Base-by-base conservation (phyloP, 208 protist genomes). In the Strigomonas galati region DNA sequence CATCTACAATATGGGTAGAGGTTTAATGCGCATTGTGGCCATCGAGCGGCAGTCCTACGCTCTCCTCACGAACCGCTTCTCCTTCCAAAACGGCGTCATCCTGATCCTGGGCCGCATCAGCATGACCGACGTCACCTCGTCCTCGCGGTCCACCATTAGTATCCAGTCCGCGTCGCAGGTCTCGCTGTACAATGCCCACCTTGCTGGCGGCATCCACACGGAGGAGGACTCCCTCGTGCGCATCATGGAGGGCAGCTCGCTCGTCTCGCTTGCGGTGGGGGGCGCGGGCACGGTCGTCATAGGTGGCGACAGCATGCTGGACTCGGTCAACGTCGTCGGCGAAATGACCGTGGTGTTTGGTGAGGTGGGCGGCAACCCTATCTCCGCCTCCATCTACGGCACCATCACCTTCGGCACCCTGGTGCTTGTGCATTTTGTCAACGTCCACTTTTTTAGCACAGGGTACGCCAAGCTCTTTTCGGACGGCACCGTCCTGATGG, bases 11-110 rank as follows among this genome's bases (percentile, higher is more conserved):
- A 77, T 69, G 24, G 81, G 78, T 7, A 69, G 67, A 56, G 67
- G 75, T 24, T 69, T 91, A 44, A n/a, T 62, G 21, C 79, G 76
- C 71, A 75, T 91, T 60, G 81, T 81, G 27, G 72, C 81, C 0
- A 65, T 84, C 15, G 76, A 91, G n/a, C 64, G 69, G n/a, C 70
- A 70, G 48, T 74, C 71, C 28, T 73, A 71, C 43, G 74, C 76
- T 28, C 68, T 91, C 2, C 81, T 86, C 59, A 86, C 78, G 7
- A 74, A 72, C 35, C 81, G 79, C 60, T 79, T 91, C 63, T 49
- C 67, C 51, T 82, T 88, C 49, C 54, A 54, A 1, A 79, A 79
- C n/a, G 85, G 85, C 23, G 71, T 67, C n/a, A 71, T 82, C 49
- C 46, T 83, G 14, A 32, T 91, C 40, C 69, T 68, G 14, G 85